Conservation (phyloP, 2,329 filamentous ascomycete genomes). For the Pseudocercospora macadamiae region DNA sequence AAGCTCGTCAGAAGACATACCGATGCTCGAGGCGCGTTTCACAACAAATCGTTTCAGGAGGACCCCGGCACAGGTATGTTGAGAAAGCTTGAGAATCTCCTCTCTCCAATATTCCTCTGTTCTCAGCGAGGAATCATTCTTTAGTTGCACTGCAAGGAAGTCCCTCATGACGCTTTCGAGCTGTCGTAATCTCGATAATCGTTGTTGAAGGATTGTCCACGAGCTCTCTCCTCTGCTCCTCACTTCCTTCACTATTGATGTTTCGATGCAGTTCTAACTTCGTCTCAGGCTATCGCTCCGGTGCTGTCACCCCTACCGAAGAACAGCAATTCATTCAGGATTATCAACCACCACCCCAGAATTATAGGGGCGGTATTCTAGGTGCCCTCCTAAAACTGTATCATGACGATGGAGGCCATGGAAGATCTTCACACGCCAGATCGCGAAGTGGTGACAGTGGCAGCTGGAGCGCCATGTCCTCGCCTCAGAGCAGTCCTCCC, state of each 20-base stretch:
- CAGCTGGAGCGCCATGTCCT: conserved; percentile 29
- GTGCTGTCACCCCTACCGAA: conserved; percentile 52
- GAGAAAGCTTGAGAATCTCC: not conserved
- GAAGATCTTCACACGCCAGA: conserved; percentile 28
- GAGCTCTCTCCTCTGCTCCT: not conserved
- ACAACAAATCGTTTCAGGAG: conserved; percentile 20
- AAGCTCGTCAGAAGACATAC: conserved; percentile 49
- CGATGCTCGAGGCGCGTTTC: conserved; percentile 14
- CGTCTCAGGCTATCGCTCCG: conserved; percentile 43
- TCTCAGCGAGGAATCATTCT: not conserved
- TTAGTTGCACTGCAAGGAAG: not conserved
- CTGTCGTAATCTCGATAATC: conserved; percentile 26
- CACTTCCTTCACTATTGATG: not conserved
- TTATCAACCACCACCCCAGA: conserved; percentile 67
- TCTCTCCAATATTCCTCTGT: not conserved
- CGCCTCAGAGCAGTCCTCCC: conserved; percentile 45
- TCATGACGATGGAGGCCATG: conserved; percentile 42
- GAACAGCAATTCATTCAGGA: conserved; percentile 56
- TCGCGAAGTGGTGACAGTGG: conserved; percentile 33
- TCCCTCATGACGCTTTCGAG: not conserved
- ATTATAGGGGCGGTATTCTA: conserved; percentile 74
- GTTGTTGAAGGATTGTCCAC: not conserved
- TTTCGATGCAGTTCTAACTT: not conserved
- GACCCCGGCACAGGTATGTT: conserved; percentile 12
- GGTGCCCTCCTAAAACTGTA: conserved; percentile 73